phyloP scores from a whole-genome alignment of 805 yeast species.

The Metschnikowia kofuensis region DNA sequence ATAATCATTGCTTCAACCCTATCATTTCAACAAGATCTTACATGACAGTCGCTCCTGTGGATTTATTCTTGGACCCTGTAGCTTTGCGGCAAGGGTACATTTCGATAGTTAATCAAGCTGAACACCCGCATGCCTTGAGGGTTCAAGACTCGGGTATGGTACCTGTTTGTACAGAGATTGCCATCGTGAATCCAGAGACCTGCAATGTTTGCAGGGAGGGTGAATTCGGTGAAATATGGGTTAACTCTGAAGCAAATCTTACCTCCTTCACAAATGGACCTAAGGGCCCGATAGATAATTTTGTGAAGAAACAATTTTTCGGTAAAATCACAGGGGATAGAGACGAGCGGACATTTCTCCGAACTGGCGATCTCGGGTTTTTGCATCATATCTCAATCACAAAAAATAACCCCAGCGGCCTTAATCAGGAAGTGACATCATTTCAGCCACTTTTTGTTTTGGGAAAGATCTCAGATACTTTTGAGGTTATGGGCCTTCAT shows the following conservation, averaged over 20 bases:
- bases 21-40: constrained; percentile 82
- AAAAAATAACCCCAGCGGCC: constrained; percentile 38
- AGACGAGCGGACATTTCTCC: constrained; percentile 59
- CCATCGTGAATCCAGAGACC: constrained; percentile 95
- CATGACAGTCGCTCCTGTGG: constrained; percentile 84
- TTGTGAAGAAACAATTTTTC: constrained; percentile 49
- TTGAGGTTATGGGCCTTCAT: constrained; percentile 87
- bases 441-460: constrained; percentile 81
- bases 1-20: constrained; percentile 77
- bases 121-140: constrained; percentile 64
- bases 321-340: constrained; percentile 67
- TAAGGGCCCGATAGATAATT: constrained; percentile 49
- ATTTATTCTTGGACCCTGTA: constrained; percentile 79
- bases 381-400: constrained; percentile 64
- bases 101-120: constrained; percentile 71
- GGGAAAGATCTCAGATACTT: constrained; percentile 81
- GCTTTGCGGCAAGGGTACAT: constrained; percentile 89
- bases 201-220: constrained; percentile 74
- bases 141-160: constrained; percentile 95
- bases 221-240: constrained; percentile 97
- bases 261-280: constrained; percentile 56
- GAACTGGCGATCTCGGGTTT: constrained; percentile 96
- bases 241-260: constrained; percentile 81
- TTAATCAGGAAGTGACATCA: constrained; percentile 23
- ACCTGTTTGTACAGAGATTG: constrained; percentile 89